A percentile compares a stretch with the other conserved stretches of the same genome.
Conservation (phyloP, 2,329 filamentous ascomycete genomes). For the Pseudogymnoascus sp. region DNA sequence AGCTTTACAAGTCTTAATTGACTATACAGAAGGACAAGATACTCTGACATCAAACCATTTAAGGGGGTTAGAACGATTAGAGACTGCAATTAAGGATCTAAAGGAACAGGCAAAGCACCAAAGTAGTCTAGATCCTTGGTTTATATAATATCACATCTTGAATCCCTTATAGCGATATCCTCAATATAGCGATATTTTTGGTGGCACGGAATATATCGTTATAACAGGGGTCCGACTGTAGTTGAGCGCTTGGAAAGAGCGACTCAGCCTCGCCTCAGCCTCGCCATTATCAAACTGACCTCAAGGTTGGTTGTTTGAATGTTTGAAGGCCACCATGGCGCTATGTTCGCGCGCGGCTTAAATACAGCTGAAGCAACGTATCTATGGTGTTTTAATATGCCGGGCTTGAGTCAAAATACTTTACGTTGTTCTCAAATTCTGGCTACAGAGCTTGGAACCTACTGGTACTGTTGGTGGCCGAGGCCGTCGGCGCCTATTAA, state of each 20-base stretch:
- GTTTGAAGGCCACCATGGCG: background rate
- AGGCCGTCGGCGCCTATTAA: background rate
- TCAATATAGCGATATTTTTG: too few species aligned
- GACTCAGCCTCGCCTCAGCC: background rate
- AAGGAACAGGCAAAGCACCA: too few species aligned
- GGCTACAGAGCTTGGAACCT: background rate
- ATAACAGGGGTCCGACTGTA: too few species aligned
- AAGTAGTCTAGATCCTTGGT: too few species aligned
- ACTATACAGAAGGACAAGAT: too few species aligned
- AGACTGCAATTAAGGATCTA: too few species aligned
- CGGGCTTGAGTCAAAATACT: background rate
- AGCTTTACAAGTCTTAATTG: too few species aligned
- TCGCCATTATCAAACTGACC: background rate
- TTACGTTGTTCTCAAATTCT: background rate
- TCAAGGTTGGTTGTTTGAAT: background rate
- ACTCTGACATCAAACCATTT: too few species aligned
- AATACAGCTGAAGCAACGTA: background rate
- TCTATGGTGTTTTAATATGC: background rate
- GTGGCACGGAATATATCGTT: too few species aligned
- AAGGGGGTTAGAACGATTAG: too few species aligned
- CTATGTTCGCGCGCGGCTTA: background rate
- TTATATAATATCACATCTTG: too few species aligned
- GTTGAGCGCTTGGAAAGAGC: background rate
- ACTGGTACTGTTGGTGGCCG: background rate
- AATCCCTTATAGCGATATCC: too few species aligned